These are phyloP conservation scores for Boletus mariae DNA, from an alignment of 1,284 basidiomycete genomes.

Conservation along the genomic window DNA sequence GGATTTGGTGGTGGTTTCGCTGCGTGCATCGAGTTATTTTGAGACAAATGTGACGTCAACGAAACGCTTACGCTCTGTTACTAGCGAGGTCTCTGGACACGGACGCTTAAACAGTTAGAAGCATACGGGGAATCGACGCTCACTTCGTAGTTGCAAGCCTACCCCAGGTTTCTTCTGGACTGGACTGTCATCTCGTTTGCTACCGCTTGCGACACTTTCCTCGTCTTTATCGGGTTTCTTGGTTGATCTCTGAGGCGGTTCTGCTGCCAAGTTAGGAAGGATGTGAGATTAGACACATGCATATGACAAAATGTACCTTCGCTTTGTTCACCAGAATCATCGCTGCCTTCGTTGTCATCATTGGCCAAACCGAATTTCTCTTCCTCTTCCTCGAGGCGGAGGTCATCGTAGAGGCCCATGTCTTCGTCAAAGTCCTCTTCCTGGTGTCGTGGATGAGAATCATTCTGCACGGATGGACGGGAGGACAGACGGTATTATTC, in stretches of 20 bases:
- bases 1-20: conserved; percentile 77
- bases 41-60: conserved; percentile 23
- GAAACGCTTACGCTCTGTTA: conserved; percentile 41
- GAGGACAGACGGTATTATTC: conserved; percentile 79
- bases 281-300: neutral
- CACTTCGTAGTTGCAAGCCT: conserved; percentile 64
- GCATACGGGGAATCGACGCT: conserved; percentile 23
- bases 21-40: conserved; percentile 31
- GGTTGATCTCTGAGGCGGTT: conserved; percentile 60
- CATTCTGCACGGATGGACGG: conserved; percentile 8
- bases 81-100: conserved; percentile 44
- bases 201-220: conserved; percentile 61
- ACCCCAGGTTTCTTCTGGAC: conserved; percentile 70
- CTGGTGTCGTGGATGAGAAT: conserved; percentile 42
- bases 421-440: conserved; percentile 98
- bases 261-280: conserved; percentile 32
- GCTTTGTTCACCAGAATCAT: conserved; percentile 67
- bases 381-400: conserved; percentile 96
- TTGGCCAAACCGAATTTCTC: conserved; percentile 81
- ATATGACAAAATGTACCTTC: conserved; percentile 49
- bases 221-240: conserved; percentile 82
- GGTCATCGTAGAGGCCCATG: conserved; percentile 97
- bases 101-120: conserved; percentile 4
- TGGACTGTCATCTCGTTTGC: conserved; percentile 71
- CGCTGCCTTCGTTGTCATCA: conserved; percentile 69